Evolutionary conservation across 495 filamentous ascomycete species (phyloP), one percentile per base, ranked within the genome.

Genomic region (Penicillium subrubescens): DNA sequence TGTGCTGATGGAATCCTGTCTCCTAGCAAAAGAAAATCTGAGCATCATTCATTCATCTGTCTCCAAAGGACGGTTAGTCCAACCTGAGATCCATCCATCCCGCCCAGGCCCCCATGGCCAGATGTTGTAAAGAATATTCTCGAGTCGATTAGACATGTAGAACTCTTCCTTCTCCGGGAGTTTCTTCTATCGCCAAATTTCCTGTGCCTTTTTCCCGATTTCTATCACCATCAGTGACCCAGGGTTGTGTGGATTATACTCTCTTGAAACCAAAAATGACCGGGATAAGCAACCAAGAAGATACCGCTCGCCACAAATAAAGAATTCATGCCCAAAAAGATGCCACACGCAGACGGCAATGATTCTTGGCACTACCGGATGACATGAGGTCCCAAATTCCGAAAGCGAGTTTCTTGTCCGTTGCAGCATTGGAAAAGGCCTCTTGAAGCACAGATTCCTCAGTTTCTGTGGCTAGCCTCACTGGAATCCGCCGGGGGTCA

Each of bases 301-400:
- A 56, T 39, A 56, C 11, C 41, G 0, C n/a, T 56, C 53, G 2
- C 33, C 19, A 25, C 11, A 1, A 11, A 14, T 6, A 8, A 23
- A 37, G 33, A 39, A 39, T 39, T 11, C 31, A 3, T 56, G 19
- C 33, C 53, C 19, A 39, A 56, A 56, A 56, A 8, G 33, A 8
- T 14, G 35, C 33, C 14, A 56, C n/a, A 15, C 53, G 53, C 7
- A 56, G 33, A 10, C 35, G 15, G 15, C 53, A 57, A 10, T 10
- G 10, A n/a, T 1, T 7, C 29, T 61, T 19, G 8, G 51, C 57
- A 37, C 35, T 37, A 37, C 35, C 3, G 35, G 14, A 5, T 31
- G 35, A 57, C 8, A 63, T 44, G 55, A 67, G 10, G 6, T 56
- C 25, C 61, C 65, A 67, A 19, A 64, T 60, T 14, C 35, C 50